Base-by-base conservation (phyloP, 108 stramenopile species). In the Skeletonema marinoi region DNA sequence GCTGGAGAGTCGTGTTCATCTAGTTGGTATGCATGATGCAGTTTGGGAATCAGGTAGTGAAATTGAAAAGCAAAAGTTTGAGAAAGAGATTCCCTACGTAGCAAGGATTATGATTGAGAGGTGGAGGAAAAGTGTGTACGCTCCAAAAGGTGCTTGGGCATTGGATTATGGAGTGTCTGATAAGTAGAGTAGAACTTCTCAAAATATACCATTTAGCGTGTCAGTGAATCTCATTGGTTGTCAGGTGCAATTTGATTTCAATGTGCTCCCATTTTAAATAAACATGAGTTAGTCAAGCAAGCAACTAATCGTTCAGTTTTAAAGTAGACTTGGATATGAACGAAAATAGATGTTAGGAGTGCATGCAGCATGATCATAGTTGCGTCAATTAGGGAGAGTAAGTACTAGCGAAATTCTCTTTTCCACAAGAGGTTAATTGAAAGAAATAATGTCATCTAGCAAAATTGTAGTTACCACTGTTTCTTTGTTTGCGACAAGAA, bases 11-110 rank as follows among this genome's bases (percentile, higher is more conserved):
- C 75, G 93, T 35, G 68, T 90, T 13, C 88, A 94, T 81, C 75
- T 94, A 7, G 91, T 94, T 21, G 88, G 88, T 36, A 94, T 94
- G 93, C 77, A 90, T 66, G 90, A 94, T 70, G 90, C 90, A 30
- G 83, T 92, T 32, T 66, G 63, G 78, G 86, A 88, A 62, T 77
- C 79, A 25, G 71, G 70, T 0, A 60, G 78, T 35, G 66, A 65
- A 7, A 63, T 25, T 10, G 90, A 91, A 65, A 77, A 65, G 30
- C 44, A 44, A 25, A 73, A 75, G 66, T 94, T 92, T 81, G 60
- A 90, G 75, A 54, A 69, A 30, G 85, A 80, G 19, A 94, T 94
- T 58, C 93, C 93, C 0, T 83, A 73, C 11, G 64, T 92, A 0
- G 77, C 91, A 29, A 85, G 87, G 48, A 68, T 71, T 36, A 84